Evolutionary conservation across 345 rosid genomes (phyloP), one percentile per base, ranked within the genome.

Genomic region (Eucalyptus paniculata): DNA sequence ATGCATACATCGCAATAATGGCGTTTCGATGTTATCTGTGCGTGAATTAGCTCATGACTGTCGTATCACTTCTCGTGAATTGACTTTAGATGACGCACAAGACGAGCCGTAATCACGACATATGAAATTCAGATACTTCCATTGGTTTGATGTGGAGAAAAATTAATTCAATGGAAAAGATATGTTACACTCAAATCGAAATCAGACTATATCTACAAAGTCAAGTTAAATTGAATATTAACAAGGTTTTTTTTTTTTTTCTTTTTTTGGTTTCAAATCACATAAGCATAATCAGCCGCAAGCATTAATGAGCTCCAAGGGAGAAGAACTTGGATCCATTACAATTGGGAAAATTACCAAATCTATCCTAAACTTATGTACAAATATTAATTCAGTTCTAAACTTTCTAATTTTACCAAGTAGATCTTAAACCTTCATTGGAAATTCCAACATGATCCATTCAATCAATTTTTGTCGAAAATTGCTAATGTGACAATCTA

Each of bases 401-500:
- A 69, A 32, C 1, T 69, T 69, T 60, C 4, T 12, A 60, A 60
- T 58, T 28, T 60, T 12, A 1, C 4, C 17, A 28, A 60, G 4
- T 12, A 5, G n/a, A 60, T 60, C 32, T 13, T 60, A 60, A 60
- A 28, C 17, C 4, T 60, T 8, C 10, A 9, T 4, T 2, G 0
- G 5, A 69, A 32, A 8, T 34, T 69, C 2, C 9, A 32, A 32
- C 3, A 0, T n/a, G 11, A 8, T 67, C 10, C 2, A 7, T n/a
- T 8, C 21, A 5, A 16, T 67, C 37, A n/a, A 67, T 67, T 67
- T 65, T 65, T 8, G 1, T 2, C 0, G 5, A 67, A 67, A 67
- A n/a, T 67, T 0, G 1, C 1, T 67, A 0, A 67, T 2, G 11
- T 67, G 3, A 1, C 9, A 50, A 50, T 50, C 54, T 50, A 50